Percentiles rank a stretch among this genome's conserved stretches.
These are phyloP conservation scores for Monosporascus sp. DNA, from an alignment of 2,329 filamentous ascomycete genomes.

Conservation along the genomic window DNA sequence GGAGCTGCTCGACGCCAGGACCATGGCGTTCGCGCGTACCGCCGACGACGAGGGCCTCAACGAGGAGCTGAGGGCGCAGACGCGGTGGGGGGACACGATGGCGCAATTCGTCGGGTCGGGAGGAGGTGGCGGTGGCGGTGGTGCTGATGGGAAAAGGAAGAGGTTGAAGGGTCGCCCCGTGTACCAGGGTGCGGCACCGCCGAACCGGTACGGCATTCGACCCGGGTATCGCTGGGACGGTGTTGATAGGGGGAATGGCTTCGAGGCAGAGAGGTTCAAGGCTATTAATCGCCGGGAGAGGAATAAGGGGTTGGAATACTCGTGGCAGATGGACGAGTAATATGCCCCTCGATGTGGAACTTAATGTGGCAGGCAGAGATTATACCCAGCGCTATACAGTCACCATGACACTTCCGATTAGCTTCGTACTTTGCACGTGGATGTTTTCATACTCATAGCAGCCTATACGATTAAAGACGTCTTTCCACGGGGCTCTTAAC, in stretches of 20 bases:
- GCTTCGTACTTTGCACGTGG: too few species aligned
- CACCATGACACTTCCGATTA: not conserved
- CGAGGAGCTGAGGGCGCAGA: constrained; percentile 66
- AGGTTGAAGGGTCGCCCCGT: constrained; percentile 49
- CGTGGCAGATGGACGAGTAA: constrained; percentile 94
- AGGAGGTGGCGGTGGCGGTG: constrained; percentile 9
- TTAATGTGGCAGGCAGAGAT: too few species aligned
- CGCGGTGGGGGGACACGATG: constrained; percentile 93
- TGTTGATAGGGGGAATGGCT: constrained; percentile 88
- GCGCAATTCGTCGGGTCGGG: constrained; percentile 65
- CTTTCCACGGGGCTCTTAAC: too few species aligned
- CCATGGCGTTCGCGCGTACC: constrained; percentile 72
- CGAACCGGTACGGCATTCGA: constrained; percentile 89
- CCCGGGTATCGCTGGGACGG: constrained; percentile 96
- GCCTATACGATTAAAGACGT: too few species aligned
- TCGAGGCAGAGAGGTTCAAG: constrained; percentile 89
- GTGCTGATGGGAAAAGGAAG: constrained; percentile 21
- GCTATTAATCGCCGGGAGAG: constrained; percentile 74
- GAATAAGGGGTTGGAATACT: constrained; percentile 76
- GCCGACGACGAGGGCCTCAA: constrained; percentile 89
- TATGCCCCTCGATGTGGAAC: not conserved
- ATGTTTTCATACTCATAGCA: too few species aligned
- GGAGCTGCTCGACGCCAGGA: constrained; percentile 71
- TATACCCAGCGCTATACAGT: constrained; percentile 5
- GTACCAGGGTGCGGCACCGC: constrained; percentile 75